Evolutionary conservation across 352 stramenopile species (phyloP).

Genomic region (Pseudoperonospora humuli): DNA sequence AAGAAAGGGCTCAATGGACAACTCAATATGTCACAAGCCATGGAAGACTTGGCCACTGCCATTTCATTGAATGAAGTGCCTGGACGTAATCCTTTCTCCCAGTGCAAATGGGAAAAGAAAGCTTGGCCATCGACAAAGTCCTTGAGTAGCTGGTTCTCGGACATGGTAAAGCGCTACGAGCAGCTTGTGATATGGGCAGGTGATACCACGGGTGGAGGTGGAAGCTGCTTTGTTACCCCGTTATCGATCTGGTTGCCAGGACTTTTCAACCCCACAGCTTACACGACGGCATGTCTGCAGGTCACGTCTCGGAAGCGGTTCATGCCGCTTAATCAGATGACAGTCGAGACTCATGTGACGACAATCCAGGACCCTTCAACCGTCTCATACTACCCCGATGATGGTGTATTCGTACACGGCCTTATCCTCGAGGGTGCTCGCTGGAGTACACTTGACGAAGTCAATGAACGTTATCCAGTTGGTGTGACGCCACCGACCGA

Average conservation of each 20-base stretch:
- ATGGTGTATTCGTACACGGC: no score
- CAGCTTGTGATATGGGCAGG: slow-evolving; percentile 86
- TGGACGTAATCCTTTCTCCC: slow-evolving; percentile 91
- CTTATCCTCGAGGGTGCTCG: not conserved
- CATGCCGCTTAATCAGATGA: slow-evolving; percentile 94
- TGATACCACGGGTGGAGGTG: slow-evolving; percentile 36
- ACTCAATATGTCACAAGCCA: slow-evolving; percentile 92
- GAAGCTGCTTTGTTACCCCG: slow-evolving; percentile 87
- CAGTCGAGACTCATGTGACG: slow-evolving; percentile 93
- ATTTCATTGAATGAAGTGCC: slow-evolving; percentile 92
- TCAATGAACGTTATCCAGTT: slow-evolving; percentile 78
- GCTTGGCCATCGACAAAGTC: slow-evolving; percentile 95
- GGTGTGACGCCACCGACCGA: slow-evolving; percentile 75
- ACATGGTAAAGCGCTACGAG: slow-evolving; percentile 90
- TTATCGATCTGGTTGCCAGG: slow-evolving; percentile 94
- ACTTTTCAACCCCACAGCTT: slow-evolving; percentile 94
- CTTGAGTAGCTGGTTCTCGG: slow-evolving; percentile 85
- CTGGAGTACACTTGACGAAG: no score
- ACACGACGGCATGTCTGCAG: slow-evolving; percentile 93
- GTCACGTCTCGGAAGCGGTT: slow-evolving; percentile 90
- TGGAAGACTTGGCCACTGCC: slow-evolving; percentile 90
- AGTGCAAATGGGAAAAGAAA: slow-evolving; percentile 94
- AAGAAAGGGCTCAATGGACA: slow-evolving; percentile 95
- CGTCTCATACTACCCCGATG: no score
- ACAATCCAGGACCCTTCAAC: slow-evolving; percentile 89